Evolutionary conservation across 1,284 basidiomycete species (phyloP).

Genomic region (Somion occarium): DNA sequence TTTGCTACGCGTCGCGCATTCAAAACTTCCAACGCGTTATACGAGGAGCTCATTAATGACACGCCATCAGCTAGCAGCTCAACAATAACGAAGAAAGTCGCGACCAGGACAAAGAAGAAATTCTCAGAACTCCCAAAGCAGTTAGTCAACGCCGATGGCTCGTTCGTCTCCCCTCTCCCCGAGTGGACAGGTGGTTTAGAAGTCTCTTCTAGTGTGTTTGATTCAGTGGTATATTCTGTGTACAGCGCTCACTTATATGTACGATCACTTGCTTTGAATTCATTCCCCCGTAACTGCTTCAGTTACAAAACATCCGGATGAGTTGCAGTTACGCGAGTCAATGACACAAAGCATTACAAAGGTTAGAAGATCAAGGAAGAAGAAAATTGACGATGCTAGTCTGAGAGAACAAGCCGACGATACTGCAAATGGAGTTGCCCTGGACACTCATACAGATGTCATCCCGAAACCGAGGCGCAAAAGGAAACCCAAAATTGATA

Average conservation of each 20-base stretch:
- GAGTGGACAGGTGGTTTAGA: constrained; percentile 20
- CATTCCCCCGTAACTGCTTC: too few relatives aligned
- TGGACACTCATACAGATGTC: too few relatives aligned
- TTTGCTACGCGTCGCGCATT: not conserved
- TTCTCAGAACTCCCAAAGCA: constrained; percentile 51
- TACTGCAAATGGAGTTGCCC: not conserved
- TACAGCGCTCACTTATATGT: too few relatives aligned
- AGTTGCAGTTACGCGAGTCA: too few relatives aligned
- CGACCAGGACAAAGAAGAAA: constrained; percentile 42
- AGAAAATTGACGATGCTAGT: not conserved
- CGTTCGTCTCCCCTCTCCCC: constrained; percentile 21
- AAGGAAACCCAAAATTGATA: too few relatives aligned
- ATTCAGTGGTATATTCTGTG: not conserved
- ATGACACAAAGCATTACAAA: not conserved
- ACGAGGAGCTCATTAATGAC: not conserved
- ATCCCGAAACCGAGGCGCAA: too few relatives aligned
- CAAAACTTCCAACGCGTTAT: not conserved
- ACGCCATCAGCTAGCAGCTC: not conserved
- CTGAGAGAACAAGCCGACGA: not conserved
- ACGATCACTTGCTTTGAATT: too few relatives aligned
- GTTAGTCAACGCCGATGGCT: constrained; percentile 37
- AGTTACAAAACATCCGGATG: too few relatives aligned
- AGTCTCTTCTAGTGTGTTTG: constrained; percentile 1
- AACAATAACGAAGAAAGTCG: constrained; percentile 6
- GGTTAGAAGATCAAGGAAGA: not conserved